Base-by-base conservation (phyloP, 2,329 filamentous ascomycete genomes). In the Xylariaceae sp. region DNA sequence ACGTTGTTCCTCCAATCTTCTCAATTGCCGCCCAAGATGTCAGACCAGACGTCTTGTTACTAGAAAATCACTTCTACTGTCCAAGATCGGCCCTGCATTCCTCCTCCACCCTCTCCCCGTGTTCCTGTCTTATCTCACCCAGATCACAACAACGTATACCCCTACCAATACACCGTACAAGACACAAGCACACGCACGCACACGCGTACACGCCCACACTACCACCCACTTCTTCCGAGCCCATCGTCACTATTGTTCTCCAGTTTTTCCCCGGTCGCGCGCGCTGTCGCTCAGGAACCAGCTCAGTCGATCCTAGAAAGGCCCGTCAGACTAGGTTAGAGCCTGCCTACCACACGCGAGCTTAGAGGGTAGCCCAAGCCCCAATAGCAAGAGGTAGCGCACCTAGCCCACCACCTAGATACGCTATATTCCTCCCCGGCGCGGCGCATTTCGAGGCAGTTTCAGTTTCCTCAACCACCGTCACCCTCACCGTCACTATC, bases 231-330 rank as follows among this genome's bases (percentile, higher is more conserved):
- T 23, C 31, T 29, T 36, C 39, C 42, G 39, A 36, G 47, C 41
- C 39, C 39, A 49, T 51, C 50, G 48, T 49, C 47, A 46, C 44
- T 38, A 21, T 36, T 31, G 31, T 38, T 50, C 50, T 53, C 52
- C 54, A 52, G 55, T 50, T 48, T 54, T 55, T 52, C 43, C 44
- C 44, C 51, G 38, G 47, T 52, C 52, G 52, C 49, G 49, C 38
- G 29, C 46, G 51, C n/a, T n/a, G 52, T 52, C 50, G 45, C 48
- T 49, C 52, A 48, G 42, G 52, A 51, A 55, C 45, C 47, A 36
- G 34, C 34, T 32, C 30, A 45, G 47, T 34, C 45, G 47, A 50
- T 50, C 47, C 35, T 48, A 46, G 32, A 31, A 43, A 43, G 41
- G 38, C 42, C n/a, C 33, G 24, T 33, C 43, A 44, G 33, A 37